These are phyloP conservation scores for Umbelopsis isabellina DNA, from an alignment of 192 early-diverging fungal genomes.

Conservation along the genomic window DNA sequence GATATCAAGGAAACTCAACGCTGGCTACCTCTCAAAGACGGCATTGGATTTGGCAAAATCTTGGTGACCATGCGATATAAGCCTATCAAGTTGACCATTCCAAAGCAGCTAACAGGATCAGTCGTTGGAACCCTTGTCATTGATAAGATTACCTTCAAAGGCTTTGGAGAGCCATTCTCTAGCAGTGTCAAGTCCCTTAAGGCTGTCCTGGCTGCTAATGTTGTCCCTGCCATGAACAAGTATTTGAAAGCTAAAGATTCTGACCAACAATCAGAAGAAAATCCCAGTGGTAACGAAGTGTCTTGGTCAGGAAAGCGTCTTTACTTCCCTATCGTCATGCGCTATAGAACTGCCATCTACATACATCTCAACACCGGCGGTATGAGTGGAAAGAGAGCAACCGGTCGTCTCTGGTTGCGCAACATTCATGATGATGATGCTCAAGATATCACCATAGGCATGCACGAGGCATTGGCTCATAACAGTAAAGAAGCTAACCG, in stretches of 20 bases:
- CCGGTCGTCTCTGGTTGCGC: conserved; percentile 28
- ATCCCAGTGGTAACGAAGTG: background rate
- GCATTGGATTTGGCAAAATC: conserved; percentile 37
- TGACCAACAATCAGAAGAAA: background rate
- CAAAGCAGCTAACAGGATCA: conserved; percentile 18
- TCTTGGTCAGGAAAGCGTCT: conserved; percentile 24
- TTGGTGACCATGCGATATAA: conserved; percentile 31
- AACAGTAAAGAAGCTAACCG: conserved; percentile 31
- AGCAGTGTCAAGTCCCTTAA: background rate
- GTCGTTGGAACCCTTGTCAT: conserved; percentile 31
- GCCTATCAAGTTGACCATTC: conserved; percentile 29
- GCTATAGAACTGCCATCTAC: conserved; percentile 28
- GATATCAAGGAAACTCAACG: conserved; percentile 24
- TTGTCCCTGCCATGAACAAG: conserved; percentile 23
- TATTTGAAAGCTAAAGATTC: conserved; percentile 23
- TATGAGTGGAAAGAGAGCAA: background rate
- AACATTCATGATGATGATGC: conserved; percentile 25
- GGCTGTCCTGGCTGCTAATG: conserved; percentile 22
- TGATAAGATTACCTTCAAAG: conserved; percentile 10
- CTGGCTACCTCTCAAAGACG: conserved; percentile 32
- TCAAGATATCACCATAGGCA: conserved; percentile 21
- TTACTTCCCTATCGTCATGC: conserved; percentile 31
- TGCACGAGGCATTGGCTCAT: conserved; percentile 2
- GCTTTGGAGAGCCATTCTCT: conserved; percentile 20
- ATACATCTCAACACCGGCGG: conserved; percentile 11